Evolutionary conservation across 2,329 filamentous ascomycete species (phyloP), one percentile per base, ranked within the genome.

Genomic region (Penicillium sp.): DNA sequence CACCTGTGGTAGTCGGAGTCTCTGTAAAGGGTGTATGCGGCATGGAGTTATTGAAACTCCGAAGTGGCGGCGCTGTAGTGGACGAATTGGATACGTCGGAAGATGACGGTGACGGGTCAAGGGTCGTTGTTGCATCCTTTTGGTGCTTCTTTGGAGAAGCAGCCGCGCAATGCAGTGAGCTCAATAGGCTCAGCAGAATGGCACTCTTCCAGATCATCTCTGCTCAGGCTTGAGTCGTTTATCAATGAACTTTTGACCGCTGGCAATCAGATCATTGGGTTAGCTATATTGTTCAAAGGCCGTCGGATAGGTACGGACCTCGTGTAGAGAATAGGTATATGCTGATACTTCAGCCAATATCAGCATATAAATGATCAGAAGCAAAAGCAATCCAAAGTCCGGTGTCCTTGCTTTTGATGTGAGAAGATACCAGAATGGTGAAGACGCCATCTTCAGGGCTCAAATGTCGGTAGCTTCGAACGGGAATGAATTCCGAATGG

Each of bases 21-120:
- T 86, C 87, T 3, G 70, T 79, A 65, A 75, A 91, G 0, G 84
- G 77, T 0, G 85, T 85, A 63, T 91, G 85, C 4, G 77, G 80
- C 2, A 82, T 84, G 15, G 64, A 60, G 5, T 80, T 73, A 48
- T 75, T 66, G 40, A 71, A 70, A 56, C 73, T 78, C 45, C 74
- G 62, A 51, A 75, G 68, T 4, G 78, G 71, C 32, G 56, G 51
- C 4, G 48, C 53, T 17, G 54, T 43, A 28, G 45, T 28, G 0
- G 53, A 53, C 19, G 21, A 13, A 12, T 48, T 43, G 26, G 26
- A 26, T 26, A 26, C 9, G 2, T 26, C 26, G 6, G 28, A n/a
- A 2, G 47, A n/a, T 7, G 37, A 3, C 13, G 17, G 29, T 26
- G 24, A 19, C 5, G 28, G 32, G 5, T 32, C 40, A n/a, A 17